These are phyloP conservation scores for Geotrichum siamense DNA, from an alignment of 1,139 yeast species.

Conservation along the genomic window DNA sequence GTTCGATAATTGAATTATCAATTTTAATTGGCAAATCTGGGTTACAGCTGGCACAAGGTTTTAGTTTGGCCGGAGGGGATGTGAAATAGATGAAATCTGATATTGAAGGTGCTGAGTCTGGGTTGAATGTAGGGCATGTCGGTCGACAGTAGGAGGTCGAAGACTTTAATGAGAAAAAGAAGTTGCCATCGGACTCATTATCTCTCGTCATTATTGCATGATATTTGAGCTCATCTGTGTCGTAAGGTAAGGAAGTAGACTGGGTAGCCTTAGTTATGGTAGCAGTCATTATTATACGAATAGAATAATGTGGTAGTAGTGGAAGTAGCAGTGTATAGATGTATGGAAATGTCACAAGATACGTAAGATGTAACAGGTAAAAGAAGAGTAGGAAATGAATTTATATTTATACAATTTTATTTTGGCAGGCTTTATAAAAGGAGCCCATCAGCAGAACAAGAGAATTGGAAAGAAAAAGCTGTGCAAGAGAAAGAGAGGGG, in stretches of 20 bases:
- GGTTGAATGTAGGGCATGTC: background rate
- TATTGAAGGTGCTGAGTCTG: background rate
- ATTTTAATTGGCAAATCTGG: constrained; percentile 32
- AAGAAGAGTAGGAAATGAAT: no score
- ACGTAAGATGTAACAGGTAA: no score
- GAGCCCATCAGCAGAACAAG: no score
- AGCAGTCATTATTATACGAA: no score
- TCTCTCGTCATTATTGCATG: constrained; percentile 3
- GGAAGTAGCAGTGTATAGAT: no score
- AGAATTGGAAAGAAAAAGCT: no score
- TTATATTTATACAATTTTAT: no score
- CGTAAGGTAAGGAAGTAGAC: background rate
- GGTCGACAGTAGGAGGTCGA: constrained; percentile 4
- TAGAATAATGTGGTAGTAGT: no score
- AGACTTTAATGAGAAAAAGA: background rate
- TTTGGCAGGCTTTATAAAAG: no score
- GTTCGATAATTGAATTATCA: constrained; percentile 47
- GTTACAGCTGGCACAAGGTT: constrained; percentile 49
- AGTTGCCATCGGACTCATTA: background rate
- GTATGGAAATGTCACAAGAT: no score
- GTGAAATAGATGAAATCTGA: background rate
- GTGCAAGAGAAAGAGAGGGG: no score
- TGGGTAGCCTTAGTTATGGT: no score
- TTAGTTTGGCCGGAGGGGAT: constrained; percentile 24
- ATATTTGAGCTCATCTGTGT: constrained; percentile 5